These are phyloP conservation scores for Magnusiomyces sp. DNA, from an alignment of 1,139 yeast species.

Conservation along the genomic window DNA sequence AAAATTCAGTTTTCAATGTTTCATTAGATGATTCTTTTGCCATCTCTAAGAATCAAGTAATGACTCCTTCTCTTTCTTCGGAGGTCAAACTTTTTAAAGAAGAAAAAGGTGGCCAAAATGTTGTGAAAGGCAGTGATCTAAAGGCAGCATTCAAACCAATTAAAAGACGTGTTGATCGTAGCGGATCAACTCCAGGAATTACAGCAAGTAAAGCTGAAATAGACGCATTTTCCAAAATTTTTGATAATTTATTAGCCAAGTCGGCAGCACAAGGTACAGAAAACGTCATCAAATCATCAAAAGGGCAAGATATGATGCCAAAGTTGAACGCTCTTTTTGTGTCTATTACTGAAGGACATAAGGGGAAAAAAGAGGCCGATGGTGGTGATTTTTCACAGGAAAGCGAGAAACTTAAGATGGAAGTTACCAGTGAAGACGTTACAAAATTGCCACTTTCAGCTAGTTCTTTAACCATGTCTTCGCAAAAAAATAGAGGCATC, in stretches of 20 bases:
- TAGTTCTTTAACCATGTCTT: constrained; percentile 17
- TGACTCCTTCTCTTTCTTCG: no score
- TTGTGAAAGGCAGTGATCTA: not conserved
- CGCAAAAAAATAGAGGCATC: constrained; percentile 1
- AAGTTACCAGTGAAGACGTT: constrained; percentile 19
- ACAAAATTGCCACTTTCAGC: constrained; percentile 18
- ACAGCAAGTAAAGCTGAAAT: constrained; percentile 22
- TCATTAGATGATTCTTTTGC: no score
- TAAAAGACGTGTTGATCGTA: not conserved
- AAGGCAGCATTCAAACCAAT: not conserved
- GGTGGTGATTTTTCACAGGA: not conserved
- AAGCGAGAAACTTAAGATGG: constrained; percentile 16
- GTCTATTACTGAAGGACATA: constrained; percentile 1
- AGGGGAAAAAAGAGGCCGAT: not conserved
- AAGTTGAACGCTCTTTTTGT: constrained; percentile 22
- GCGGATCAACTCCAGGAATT: constrained; percentile 5
- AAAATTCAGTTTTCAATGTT: no score
- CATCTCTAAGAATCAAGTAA: no score
- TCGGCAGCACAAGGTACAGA: constrained; percentile 2
- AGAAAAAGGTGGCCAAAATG: no score
- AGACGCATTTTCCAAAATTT: constrained; percentile 21
- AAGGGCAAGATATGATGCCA: constrained; percentile 7
- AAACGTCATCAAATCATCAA: constrained; percentile 5
- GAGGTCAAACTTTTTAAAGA: no score
- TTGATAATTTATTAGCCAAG: constrained; percentile 21